Evolutionary conservation across 495 filamentous ascomycete species (phyloP).

Genomic region (Penicillium pancosmium): DNA sequence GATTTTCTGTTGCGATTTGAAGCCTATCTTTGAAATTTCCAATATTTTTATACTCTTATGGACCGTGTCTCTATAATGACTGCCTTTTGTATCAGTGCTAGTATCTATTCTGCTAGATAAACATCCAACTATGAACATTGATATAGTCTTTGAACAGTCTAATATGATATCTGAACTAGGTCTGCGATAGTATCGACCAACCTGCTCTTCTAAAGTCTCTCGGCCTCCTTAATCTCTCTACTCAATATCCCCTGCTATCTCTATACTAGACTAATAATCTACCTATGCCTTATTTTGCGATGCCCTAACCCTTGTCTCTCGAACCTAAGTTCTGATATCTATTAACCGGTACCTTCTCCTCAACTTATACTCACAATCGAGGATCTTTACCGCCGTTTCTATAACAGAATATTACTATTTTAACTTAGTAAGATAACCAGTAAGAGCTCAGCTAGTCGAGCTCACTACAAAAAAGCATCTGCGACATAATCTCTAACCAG

Average conservation of each 20-base stretch:
- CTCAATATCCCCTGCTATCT: slow-evolving; percentile 1
- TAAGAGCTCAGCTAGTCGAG: not conserved
- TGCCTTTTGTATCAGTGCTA: not conserved
- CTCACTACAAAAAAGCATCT: slow-evolving; percentile 4
- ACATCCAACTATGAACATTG: not conserved
- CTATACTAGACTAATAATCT: slow-evolving; percentile 4
- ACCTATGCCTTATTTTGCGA: not conserved
- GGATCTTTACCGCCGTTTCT: slow-evolving; percentile 7
- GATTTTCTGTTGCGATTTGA: slow-evolving; percentile 5
- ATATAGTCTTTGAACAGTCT: not conserved
- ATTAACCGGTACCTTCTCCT: not conserved
- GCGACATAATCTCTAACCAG: slow-evolving; percentile 2
- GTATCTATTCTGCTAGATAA: slow-evolving; percentile 2
- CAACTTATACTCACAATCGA: slow-evolving; percentile 3
- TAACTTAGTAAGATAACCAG: not conserved
- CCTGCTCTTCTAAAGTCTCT: slow-evolving; percentile 7
- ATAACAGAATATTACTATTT: slow-evolving; percentile 3
- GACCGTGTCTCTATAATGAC: not conserved
- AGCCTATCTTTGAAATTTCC: slow-evolving; percentile 1
- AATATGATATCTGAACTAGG: not conserved
- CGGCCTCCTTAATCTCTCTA: slow-evolving; percentile 3
- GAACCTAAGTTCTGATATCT: not conserved
- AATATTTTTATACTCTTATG: not conserved
- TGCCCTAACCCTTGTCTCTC: not conserved
- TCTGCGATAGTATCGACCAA: not conserved